Conservation (phyloP, 2,329 filamentous ascomycete species). For the Ramichloridium luteum region DNA sequence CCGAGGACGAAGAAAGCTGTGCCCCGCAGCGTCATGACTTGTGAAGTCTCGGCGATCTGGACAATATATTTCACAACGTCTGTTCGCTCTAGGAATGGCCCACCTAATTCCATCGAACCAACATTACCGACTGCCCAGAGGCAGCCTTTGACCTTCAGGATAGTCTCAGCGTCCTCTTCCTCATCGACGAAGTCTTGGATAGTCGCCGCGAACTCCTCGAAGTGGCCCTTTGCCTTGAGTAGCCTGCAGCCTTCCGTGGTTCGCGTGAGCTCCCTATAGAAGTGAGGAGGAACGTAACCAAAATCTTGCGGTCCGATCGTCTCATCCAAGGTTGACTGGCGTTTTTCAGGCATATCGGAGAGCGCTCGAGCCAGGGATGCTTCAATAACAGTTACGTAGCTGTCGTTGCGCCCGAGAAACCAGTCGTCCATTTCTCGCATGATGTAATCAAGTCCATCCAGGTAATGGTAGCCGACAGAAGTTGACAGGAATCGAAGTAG, state of each 20-base stretch:
- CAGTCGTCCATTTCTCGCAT: conserved; percentile 99
- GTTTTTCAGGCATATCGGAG: conserved; percentile 45
- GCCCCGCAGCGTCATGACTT: conserved; percentile 84
- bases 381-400: conserved; percentile 89
- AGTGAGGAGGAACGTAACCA: conserved; percentile 76
- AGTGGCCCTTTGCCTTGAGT: conserved; percentile 85
- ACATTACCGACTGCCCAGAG: conserved; percentile 97
- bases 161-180: conserved; percentile 68
- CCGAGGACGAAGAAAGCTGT: conserved; percentile 96
- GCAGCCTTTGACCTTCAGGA: conserved; percentile 91
- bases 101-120: conserved; percentile 93
- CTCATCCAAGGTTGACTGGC: conserved; percentile 31
- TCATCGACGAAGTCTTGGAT: conserved; percentile 82
- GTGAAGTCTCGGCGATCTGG: conserved; percentile 72
- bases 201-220: conserved; percentile 80
- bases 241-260: conserved; percentile 87
- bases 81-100: conserved; percentile 80
- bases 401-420: conserved; percentile 93
- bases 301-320: conserved; percentile 37
- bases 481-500: conserved; percentile 88
- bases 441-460: conserved; percentile 95
- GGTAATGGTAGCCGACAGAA: conserved; percentile 92
- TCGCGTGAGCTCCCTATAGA: conserved; percentile 87
- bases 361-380: conserved; percentile 87
- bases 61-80: conserved; percentile 83